Percentiles rank a stretch among this genome's conserved stretches.
These are phyloP conservation scores for Apiospora phragmitis DNA, from an alignment of 2,329 filamentous ascomycete species.

Conservation along the genomic window DNA sequence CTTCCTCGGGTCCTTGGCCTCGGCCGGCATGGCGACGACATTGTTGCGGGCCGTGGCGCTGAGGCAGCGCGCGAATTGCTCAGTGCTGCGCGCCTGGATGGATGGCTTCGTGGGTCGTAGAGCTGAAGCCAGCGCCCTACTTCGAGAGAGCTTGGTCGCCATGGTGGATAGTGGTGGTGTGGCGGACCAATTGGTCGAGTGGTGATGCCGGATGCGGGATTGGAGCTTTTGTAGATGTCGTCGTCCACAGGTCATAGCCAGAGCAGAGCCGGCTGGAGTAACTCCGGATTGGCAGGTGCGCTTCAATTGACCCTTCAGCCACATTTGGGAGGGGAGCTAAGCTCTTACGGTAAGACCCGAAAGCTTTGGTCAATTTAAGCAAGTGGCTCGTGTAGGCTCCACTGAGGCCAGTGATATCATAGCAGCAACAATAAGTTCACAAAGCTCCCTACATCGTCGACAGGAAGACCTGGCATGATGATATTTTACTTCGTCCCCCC, in stretches of 20 bases:
- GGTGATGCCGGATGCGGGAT: constrained; percentile 9
- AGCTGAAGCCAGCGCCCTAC: constrained; percentile 56
- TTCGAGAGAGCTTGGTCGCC: constrained; percentile 61
- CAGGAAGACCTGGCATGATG: too few species aligned
- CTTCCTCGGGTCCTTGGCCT: constrained; percentile 66
- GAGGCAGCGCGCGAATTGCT: constrained; percentile 49
- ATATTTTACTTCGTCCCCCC: not conserved
- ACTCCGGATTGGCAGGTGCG: constrained; percentile 5
- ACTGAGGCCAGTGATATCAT: not conserved
- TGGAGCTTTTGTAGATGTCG: constrained; percentile 10
- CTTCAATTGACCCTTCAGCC: not conserved
- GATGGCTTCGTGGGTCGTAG: constrained; percentile 52
- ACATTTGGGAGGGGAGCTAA: not conserved
- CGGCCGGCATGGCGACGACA: constrained; percentile 57
- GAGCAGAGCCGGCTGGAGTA: constrained; percentile 1
- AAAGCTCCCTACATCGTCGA: not conserved
- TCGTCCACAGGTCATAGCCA: constrained; percentile 10
- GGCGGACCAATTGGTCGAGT: constrained; percentile 13
- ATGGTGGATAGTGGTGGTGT: constrained; percentile 37
- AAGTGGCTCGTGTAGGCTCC: not conserved
- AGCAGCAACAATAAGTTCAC: not conserved
- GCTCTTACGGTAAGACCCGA: not conserved
- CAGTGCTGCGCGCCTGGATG: constrained; percentile 38
- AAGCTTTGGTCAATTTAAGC: not conserved
- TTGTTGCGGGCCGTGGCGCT: constrained; percentile 47